Conservation (phyloP, 495 filamentous ascomycete genomes). For the Thozetella sp. region DNA sequence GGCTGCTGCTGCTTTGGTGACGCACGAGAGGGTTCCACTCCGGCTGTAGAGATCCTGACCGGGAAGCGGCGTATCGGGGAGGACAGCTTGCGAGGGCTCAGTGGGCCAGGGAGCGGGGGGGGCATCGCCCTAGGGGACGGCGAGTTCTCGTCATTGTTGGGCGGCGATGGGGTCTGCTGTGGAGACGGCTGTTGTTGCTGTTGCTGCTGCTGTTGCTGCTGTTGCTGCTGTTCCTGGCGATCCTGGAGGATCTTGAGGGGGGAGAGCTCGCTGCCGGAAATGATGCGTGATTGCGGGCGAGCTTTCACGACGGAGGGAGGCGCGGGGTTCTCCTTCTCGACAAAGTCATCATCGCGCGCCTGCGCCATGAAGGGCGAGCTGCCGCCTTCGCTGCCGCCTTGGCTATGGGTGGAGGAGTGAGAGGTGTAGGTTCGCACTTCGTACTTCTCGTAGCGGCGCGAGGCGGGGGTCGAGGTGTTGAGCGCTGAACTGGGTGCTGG, state of each 20-base stretch:
- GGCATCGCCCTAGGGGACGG: constrained; percentile 20
- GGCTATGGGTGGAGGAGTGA: not conserved
- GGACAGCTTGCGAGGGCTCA: constrained; percentile 46
- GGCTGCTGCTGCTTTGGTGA: constrained; percentile 13
- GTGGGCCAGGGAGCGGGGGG: constrained; percentile 21
- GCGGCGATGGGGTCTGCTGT: not conserved
- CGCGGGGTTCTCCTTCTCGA: constrained; percentile 18
- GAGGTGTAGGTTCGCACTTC: constrained; percentile 18
- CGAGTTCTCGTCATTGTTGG: constrained; percentile 13
- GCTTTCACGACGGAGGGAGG: constrained; percentile 32
- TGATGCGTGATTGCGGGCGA: constrained; percentile 44
- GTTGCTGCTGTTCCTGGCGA: constrained; percentile 18
- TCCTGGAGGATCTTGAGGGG: constrained; percentile 49
- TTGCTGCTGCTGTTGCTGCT: constrained; percentile 6
- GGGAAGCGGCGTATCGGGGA: constrained; percentile 57
- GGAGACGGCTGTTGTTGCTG: constrained; percentile 3
- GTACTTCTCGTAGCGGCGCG: constrained; percentile 21
- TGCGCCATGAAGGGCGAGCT: constrained; percentile 29
- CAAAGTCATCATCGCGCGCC: constrained; percentile 17
- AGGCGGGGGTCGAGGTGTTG: constrained; percentile 34
- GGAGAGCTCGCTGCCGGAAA: constrained; percentile 48
- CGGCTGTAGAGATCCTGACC: constrained; percentile 41
- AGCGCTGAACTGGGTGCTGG: constrained; percentile 31
- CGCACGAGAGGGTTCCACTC: constrained; percentile 18
- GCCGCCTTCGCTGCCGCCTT: constrained; percentile 11